Percentiles rank a stretch among this genome's conserved stretches.
phyloP scores from a whole-genome alignment of 441 rosid species.

The Sinapis alba region DNA sequence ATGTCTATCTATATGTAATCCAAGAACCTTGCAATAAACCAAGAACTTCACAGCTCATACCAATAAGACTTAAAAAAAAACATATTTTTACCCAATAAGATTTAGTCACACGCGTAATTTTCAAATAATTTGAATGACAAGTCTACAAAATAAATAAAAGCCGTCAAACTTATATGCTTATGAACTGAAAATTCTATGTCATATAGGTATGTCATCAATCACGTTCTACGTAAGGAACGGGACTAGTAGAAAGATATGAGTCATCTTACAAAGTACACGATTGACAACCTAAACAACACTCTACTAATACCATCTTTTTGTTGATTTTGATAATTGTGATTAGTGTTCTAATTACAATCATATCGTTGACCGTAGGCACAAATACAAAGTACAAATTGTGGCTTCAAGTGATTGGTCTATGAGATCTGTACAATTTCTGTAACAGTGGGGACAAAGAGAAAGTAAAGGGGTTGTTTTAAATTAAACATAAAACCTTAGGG shows the following conservation, averaged over 20 bases:
- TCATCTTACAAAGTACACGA: background rate
- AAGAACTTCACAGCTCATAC: no score
- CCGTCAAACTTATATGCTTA: background rate
- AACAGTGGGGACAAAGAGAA: background rate
- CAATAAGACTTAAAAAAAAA: background rate
- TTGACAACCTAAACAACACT: background rate
- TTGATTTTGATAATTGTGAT: background rate
- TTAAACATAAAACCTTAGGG: background rate
- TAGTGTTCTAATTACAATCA: background rate
- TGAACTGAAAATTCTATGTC: background rate
- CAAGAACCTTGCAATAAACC: no score
- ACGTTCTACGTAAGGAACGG: background rate
- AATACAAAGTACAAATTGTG: background rate
- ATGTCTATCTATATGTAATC: no score
- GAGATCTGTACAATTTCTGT: constrained; percentile 2
- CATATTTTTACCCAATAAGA: background rate
- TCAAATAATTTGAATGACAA: background rate
- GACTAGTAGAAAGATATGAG: background rate
- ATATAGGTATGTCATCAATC: background rate
- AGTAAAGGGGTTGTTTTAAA: background rate
- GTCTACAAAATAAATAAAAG: background rate
- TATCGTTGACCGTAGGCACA: background rate
- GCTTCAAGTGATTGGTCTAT: background rate
- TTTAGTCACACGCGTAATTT: background rate
- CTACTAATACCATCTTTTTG: background rate